These are phyloP conservation scores for Chaetomiaceae sp. DNA, from an alignment of 2,329 filamentous ascomycete species.

Conservation along the genomic window DNA sequence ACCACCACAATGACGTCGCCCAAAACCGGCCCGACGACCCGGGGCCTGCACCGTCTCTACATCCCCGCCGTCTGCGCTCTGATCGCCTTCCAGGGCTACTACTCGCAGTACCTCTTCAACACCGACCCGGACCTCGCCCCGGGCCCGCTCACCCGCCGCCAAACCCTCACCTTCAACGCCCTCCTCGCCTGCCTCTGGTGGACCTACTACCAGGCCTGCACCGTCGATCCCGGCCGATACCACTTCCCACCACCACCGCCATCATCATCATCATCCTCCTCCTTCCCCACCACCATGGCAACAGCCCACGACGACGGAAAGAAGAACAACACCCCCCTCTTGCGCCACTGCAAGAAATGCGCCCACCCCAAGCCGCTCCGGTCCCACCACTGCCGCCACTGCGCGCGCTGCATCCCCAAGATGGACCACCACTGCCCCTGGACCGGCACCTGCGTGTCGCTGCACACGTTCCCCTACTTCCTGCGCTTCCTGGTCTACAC, in stretches of 20 bases:
- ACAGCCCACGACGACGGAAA: too few relatives aligned
- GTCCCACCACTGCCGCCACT: slow-evolving; percentile 77
- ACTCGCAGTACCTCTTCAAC: slow-evolving; percentile 67
- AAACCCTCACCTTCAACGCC: slow-evolving; percentile 62
- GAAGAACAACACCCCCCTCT: too few relatives aligned
- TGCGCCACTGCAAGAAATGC: slow-evolving; percentile 79
- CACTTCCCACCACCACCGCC: slow-evolving; percentile 33
- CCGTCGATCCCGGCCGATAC: slow-evolving; percentile 55
- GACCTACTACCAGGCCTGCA: slow-evolving; percentile 62
- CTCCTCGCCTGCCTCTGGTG: slow-evolving; percentile 62
- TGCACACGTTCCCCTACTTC: slow-evolving; percentile 79
- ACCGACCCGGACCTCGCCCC: slow-evolving; percentile 54
- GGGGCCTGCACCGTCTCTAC: slow-evolving; percentile 52
- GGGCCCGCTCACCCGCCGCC: slow-evolving; percentile 52
- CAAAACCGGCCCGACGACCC: slow-evolving; percentile 35
- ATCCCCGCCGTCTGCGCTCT: slow-evolving; percentile 64
- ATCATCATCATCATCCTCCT: slow-evolving; percentile 9
- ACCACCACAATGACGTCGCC: slow-evolving; percentile 21
- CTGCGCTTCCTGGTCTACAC: slow-evolving; percentile 71
- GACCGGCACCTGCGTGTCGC: slow-evolving; percentile 78
- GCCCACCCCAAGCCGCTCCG: slow-evolving; percentile 68
- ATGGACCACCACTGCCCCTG: slow-evolving; percentile 89
- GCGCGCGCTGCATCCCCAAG: slow-evolving; percentile 68
- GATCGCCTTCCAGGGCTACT: slow-evolving; percentile 66
- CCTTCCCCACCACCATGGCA: neutral